These are phyloP conservation scores for Fusarium neocosmosporiellum DNA, from an alignment of 2,329 filamentous ascomycete genomes.

Conservation along the genomic window DNA sequence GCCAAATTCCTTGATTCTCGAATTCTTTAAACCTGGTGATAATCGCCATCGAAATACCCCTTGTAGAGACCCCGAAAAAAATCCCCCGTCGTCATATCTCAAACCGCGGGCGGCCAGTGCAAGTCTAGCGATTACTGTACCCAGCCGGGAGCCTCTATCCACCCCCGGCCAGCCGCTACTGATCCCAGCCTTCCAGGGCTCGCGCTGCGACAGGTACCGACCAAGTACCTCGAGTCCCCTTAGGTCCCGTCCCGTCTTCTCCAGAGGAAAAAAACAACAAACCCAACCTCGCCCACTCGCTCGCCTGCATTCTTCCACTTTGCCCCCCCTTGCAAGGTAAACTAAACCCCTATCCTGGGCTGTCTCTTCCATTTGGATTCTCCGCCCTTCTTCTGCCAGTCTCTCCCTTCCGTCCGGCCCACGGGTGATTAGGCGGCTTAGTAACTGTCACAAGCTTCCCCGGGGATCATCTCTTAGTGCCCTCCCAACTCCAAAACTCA, in stretches of 20 bases:
- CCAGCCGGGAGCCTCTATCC: constrained; percentile 12
- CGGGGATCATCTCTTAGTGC: constrained; percentile 12
- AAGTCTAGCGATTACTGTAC: constrained; percentile 6
- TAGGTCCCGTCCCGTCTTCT: background rate
- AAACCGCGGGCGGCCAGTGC: background rate
- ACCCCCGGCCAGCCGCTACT: constrained; percentile 11
- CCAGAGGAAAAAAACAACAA: background rate
- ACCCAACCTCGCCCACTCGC: background rate
- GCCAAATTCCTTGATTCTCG: background rate
- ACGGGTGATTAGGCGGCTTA: background rate
- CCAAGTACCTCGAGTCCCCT: constrained; percentile 18
- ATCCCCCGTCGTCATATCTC: constrained; percentile 12
- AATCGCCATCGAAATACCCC: background rate
- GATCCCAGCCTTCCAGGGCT: constrained; percentile 26
- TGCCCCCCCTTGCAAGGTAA: constrained; percentile 6
- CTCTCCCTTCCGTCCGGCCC: constrained; percentile 2
- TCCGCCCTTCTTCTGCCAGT: constrained; percentile 23
- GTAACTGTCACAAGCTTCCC: constrained; percentile 17
- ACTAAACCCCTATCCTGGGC: background rate
- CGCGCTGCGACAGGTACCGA: constrained; percentile 15
- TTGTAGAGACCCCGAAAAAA: background rate
- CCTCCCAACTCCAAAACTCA: background rate
- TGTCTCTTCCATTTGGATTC: constrained; percentile 20
- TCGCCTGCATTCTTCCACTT: background rate
- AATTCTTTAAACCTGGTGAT: background rate